Evolutionary conservation across 352 stramenopile species (phyloP).

Genomic region (Phytophthora cajani): DNA sequence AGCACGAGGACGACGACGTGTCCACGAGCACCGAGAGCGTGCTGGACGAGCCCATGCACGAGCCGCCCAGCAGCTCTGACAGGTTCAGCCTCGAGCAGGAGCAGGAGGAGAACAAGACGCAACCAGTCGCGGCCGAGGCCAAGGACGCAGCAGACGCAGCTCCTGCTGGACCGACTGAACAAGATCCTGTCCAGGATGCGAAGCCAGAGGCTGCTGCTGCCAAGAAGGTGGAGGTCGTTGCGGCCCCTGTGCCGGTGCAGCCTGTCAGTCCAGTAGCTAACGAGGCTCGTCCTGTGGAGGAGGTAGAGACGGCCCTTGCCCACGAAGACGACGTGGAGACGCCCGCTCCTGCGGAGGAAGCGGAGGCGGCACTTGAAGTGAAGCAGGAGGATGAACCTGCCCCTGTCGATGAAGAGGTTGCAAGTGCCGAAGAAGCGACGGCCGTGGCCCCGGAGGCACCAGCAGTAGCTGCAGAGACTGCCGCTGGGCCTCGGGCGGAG

Average conservation of each 20-base stretch:
- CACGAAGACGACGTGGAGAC: conserved; percentile 25
- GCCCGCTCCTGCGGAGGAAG: conserved; percentile 9
- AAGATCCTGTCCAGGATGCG: conserved; percentile 5
- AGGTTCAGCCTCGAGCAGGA: conserved; percentile 10
- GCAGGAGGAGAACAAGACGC: conserved; percentile 9
- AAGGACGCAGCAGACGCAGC: background rate
- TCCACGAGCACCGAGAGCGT: conserved; percentile 48
- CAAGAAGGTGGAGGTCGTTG: conserved; percentile 22
- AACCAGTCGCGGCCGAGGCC: conserved; percentile 6
- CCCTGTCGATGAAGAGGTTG: conserved; percentile 4
- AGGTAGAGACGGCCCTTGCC: conserved; percentile 6
- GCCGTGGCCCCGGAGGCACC: background rate
- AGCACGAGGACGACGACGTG: conserved; percentile 38
- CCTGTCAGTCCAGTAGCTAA: conserved; percentile 10
- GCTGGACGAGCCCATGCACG: conserved; percentile 36
- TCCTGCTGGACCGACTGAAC: background rate
- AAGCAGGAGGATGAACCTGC: conserved; percentile 1
- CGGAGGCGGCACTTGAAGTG: background rate
- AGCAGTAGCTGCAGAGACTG: background rate
- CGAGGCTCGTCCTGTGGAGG: conserved; percentile 11
- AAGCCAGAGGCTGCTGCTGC: background rate
- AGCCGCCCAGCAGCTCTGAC: conserved; percentile 21
- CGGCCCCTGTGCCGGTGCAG: conserved; percentile 10
- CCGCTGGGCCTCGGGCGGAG: conserved; percentile 1
- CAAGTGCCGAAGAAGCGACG: conserved; percentile 2